A percentile compares a stretch with the other conserved stretches of the same genome.
phyloP scores from a whole-genome alignment of 1,139 yeast species.

The Sugiyamaella neomexicana region DNA sequence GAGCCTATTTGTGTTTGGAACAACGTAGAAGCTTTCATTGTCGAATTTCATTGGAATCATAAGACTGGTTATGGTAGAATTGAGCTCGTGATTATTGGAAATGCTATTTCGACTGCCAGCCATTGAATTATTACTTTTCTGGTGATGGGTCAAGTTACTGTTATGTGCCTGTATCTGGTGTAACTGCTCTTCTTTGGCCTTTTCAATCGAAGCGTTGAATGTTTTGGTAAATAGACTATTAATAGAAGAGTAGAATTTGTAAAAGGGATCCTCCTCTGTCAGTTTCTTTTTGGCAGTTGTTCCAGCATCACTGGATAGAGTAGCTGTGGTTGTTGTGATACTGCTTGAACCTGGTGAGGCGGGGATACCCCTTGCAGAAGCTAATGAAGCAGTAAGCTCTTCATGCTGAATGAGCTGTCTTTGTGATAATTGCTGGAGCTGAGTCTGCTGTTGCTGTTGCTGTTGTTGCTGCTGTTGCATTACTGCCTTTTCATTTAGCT shows the following conservation, averaged over 20 bases:
- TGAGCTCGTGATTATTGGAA: not conserved
- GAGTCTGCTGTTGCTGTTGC: constrained; percentile 9
- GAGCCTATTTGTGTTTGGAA: constrained; percentile 27
- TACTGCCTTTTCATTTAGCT: constrained; percentile 7
- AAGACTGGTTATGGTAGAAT: constrained; percentile 7
- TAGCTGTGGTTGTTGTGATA: constrained; percentile 4
- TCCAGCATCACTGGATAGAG: constrained; percentile 1
- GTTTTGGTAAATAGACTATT: constrained; percentile 34
- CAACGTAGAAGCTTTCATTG: constrained; percentile 37
- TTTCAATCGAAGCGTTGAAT: constrained; percentile 26
- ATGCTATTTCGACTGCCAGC: constrained; percentile 5
- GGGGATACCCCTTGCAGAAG: constrained; percentile 37
- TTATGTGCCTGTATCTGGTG: constrained; percentile 10
- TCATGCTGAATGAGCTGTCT: constrained; percentile 20
- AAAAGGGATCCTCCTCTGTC: constrained; percentile 36
- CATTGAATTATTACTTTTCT: constrained; percentile 1
- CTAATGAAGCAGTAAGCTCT: constrained; percentile 32
- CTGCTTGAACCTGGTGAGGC: constrained; percentile 4
- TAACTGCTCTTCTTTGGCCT: constrained; percentile 23
- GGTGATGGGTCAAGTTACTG: not conserved
- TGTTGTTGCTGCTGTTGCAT: constrained; percentile 12
- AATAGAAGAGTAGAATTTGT: constrained; percentile 32
- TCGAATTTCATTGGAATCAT: constrained; percentile 19
- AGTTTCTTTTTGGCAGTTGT: constrained; percentile 15
- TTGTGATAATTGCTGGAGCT: not conserved